phyloP scores from a whole-genome alignment of 345 rosid species.

The Moricandia arvensis region DNA sequence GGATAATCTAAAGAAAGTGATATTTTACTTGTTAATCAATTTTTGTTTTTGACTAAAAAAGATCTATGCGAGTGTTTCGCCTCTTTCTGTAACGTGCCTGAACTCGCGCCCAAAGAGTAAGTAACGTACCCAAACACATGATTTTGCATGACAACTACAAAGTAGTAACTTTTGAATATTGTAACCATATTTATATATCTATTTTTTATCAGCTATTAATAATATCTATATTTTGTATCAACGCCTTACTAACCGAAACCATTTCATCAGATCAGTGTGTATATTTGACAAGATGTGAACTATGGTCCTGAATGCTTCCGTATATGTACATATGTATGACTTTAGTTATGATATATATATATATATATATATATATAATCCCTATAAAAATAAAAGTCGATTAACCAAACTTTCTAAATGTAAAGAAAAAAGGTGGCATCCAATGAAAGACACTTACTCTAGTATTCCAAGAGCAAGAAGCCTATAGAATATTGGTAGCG shows the following conservation, averaged over 20 bases:
- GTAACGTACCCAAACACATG: slow-evolving; percentile 24
- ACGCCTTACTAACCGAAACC: background rate
- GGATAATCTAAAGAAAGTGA: background rate
- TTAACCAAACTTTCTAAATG: slow-evolving; percentile 20
- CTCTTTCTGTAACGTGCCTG: background rate
- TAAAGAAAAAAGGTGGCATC: slow-evolving; percentile 2
- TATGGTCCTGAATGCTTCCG: background rate
- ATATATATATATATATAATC: background rate
- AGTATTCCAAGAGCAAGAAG: slow-evolving; percentile 71
- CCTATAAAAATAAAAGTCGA: slow-evolving; percentile 2
- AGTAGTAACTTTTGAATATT: background rate
- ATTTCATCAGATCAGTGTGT: slow-evolving; percentile 1
- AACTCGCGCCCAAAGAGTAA: background rate
- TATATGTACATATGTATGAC: background rate
- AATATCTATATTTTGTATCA: background rate
- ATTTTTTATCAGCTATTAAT: background rate
- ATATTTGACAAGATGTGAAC: background rate
- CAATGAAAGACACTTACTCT: slow-evolving; percentile 57
- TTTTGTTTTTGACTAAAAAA: background rate
- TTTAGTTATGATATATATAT: background rate
- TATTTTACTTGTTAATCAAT: background rate
- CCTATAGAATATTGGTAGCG: slow-evolving; percentile 63
- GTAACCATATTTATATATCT: background rate
- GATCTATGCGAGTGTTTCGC: background rate
- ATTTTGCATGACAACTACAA: background rate